Conservation (phyloP, 108 stramenopile genomes). For the Aurantiochytrium sp. region DNA sequence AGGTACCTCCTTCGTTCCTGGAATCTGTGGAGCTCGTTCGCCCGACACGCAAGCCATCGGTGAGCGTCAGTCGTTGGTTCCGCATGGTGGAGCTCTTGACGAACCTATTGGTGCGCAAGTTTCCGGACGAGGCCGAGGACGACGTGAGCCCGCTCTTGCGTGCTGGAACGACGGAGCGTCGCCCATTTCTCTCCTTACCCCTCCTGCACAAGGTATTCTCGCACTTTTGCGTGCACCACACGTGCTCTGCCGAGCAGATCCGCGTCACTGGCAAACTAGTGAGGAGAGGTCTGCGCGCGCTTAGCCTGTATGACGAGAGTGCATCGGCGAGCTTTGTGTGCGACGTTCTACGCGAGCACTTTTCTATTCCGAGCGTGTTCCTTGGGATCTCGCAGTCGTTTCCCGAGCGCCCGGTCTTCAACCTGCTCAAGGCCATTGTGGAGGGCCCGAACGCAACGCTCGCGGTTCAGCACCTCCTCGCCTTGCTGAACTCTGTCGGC, state of each 20-base stretch:
- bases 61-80: background rate
- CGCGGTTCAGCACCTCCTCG: background rate
- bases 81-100: background rate
- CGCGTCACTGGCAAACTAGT: conserved; percentile 16
- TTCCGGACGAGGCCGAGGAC: background rate
- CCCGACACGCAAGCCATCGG: background rate
- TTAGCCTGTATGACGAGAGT: background rate
- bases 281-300: background rate
- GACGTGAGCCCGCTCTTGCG: background rate
- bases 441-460: background rate
- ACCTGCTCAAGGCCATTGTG: background rate
- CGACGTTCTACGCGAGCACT: background rate
- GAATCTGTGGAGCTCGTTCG: background rate
- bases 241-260: conserved; percentile 22
- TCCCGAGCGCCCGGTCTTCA: background rate
- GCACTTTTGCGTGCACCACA: conserved; percentile 27
- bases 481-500: background rate
- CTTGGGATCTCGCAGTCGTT: background rate
- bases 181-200: background rate
- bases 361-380: background rate
- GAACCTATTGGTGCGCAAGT: background rate
- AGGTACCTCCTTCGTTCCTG: background rate
- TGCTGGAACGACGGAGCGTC: background rate
- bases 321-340: background rate
- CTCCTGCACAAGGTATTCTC: background rate